Evolutionary conservation across 805 yeast genomes (phyloP).

Genomic region (Barnettozyma populi): DNA sequence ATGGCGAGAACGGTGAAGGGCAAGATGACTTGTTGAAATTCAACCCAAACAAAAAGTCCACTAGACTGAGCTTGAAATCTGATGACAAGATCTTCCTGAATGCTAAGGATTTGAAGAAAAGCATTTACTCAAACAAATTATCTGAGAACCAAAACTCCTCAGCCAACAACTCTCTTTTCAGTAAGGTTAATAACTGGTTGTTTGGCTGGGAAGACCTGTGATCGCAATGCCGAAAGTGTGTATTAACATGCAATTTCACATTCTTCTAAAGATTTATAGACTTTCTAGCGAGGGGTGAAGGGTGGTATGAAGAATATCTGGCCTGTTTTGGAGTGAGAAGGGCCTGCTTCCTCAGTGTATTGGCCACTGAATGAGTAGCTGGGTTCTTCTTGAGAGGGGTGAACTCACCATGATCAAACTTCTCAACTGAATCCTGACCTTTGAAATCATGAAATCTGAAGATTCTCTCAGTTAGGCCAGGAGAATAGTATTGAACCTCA

Average conservation of each 20-base stretch:
- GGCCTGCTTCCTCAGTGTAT: slow-evolving; percentile 5
- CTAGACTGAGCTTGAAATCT: slow-evolving; percentile 28
- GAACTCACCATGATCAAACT: slow-evolving; percentile 28
- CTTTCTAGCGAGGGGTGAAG: slow-evolving; percentile 22
- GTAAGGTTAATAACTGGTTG: slow-evolving; percentile 39
- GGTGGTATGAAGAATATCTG: slow-evolving; percentile 13
- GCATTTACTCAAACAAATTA: slow-evolving; percentile 22
- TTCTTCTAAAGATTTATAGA: slow-evolving; percentile 1
- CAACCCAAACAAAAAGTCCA: slow-evolving; percentile 26
- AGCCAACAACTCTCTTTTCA: slow-evolving; percentile 23
- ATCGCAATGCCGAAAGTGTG: neutral
- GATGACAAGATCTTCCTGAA: slow-evolving; percentile 37
- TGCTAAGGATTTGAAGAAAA: slow-evolving; percentile 14
- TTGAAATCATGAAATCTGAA: slow-evolving; percentile 46
- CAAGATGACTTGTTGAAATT: slow-evolving; percentile 14
- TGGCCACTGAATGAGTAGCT: slow-evolving; percentile 8
- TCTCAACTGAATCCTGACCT: slow-evolving; percentile 27
- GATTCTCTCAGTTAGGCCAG: slow-evolving; percentile 31
- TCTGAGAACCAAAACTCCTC: neutral
- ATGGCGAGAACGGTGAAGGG: slow-evolving; percentile 8
- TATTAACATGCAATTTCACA: neutral
- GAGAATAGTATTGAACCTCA: slow-evolving; percentile 27
- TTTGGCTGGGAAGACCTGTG: slow-evolving; percentile 52
- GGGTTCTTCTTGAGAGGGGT: slow-evolving; percentile 21
- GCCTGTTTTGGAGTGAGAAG: slow-evolving; percentile 16